Evolutionary conservation across 208 protist species (phyloP), one percentile per base, ranked within the genome.

Genomic region (Leishmania guyanensis): DNA sequence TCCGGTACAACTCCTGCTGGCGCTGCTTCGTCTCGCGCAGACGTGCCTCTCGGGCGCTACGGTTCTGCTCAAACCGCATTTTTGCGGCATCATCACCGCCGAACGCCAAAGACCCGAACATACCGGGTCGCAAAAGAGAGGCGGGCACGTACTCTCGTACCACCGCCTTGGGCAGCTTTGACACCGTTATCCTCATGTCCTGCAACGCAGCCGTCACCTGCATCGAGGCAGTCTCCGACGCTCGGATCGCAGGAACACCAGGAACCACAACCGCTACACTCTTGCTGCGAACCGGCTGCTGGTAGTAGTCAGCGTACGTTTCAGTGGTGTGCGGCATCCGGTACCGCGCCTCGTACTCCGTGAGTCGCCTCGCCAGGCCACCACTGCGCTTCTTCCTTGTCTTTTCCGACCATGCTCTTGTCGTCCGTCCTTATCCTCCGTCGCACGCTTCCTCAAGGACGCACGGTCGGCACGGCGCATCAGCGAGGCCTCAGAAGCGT

Each of bases 231-330:
- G 58, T 82, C 50, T 29, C 72, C 0, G 66, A 79, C 5, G 78
- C 78, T 8, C 82, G 82, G 1, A 82, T 82, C 6, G 77, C 22
- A 33, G 54, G 56, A 26, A 72, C 58, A 26, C 64, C 54, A 9
- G 62, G 65, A 22, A 78, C 77, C 4, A 65, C 43, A 1, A 17
- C 5, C 17, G 65, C 53, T 0, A 36, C 26, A 16, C 56, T 54
- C 5, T 43, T 22, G 51, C 43, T 56, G 36, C 70, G n/a, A 16
- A 66, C 48, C 48, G 79, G 69, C 50, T 76, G 51, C 48, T 85
- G 75, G 84, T 96, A 95, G 86, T 95, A 96, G 54, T 92, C 88
- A 17, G 85, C 89, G 86, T 96, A 96, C n/a, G 83, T 92, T 68
- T 89, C 72, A 20, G 70, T 62, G 26, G 53, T 74, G 50, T 79